phyloP scores from a whole-genome alignment of 2,329 filamentous ascomycete genomes.

The Fusarium drepaniforme region DNA sequence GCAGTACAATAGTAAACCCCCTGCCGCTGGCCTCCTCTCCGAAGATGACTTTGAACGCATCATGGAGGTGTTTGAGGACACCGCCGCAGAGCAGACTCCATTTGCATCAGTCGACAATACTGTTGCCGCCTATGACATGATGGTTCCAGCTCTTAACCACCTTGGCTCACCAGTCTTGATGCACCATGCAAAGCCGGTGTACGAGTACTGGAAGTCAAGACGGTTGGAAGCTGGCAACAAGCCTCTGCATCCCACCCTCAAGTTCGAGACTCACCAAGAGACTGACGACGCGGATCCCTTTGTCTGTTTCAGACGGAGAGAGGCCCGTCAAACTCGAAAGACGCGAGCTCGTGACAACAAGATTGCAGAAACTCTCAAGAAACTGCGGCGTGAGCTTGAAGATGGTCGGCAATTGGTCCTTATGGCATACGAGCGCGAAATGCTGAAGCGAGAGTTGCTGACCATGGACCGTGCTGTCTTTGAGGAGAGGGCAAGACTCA shows the following conservation, averaged over 20 bases:
- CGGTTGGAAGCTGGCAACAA: constrained; percentile 76
- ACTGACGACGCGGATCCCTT: constrained; percentile 97
- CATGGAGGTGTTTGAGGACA: constrained; percentile 95
- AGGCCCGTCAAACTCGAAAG: constrained; percentile 94
- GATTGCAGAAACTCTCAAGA: constrained; percentile 93
- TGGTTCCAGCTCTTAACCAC: constrained; percentile 75
- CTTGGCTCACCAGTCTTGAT: constrained; percentile 63
- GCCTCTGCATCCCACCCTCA: constrained; percentile 81
- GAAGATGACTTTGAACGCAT: constrained; percentile 95
- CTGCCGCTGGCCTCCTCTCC: constrained; percentile 74
- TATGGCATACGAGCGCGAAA: constrained; percentile 83
- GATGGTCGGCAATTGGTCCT: constrained; percentile 85
- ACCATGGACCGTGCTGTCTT: constrained; percentile 83
- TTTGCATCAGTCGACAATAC: constrained; percentile 92
- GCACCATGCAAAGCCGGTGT: constrained; percentile 79
- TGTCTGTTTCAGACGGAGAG: constrained; percentile 95
- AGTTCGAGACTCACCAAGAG: constrained; percentile 94
- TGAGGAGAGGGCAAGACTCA: constrained; percentile 83
- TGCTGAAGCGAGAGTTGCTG: constrained; percentile 82
- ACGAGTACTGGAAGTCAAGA: constrained; percentile 88
- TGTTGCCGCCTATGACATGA: constrained; percentile 80
- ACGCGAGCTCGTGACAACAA: constrained; percentile 94
- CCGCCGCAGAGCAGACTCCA: constrained; percentile 84
- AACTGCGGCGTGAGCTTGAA: constrained; percentile 90
- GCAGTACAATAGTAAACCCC: constrained; percentile 83